These are phyloP conservation scores for Cystofilobasidium capitatum DNA, from an alignment of 768 basidiomycete genomes.

Conservation along the genomic window DNA sequence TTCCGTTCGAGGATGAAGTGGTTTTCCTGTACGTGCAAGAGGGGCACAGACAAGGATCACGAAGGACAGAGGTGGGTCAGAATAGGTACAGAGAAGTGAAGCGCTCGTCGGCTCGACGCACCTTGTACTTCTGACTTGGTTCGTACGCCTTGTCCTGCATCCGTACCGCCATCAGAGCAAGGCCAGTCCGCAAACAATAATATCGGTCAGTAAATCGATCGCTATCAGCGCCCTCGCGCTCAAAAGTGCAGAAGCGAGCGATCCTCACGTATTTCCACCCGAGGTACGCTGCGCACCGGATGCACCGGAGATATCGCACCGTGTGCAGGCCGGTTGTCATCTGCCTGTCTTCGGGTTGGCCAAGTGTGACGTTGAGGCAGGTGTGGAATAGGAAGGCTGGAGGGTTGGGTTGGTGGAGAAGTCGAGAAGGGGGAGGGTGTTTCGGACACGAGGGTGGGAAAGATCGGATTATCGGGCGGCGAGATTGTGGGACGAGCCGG, in stretches of 20 bases:
- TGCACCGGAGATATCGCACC: conserved; percentile 88
- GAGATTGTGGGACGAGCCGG: no score
- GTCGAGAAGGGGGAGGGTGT: neutral
- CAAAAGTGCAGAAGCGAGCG: neutral
- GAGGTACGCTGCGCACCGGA: conserved; percentile 72
- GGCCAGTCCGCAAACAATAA: neutral
- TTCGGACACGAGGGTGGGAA: no score
- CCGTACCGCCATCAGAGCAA: no score
- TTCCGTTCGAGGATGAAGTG: conserved; percentile 88
- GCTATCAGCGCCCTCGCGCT: no score
- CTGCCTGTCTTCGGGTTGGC: conserved; percentile 76
- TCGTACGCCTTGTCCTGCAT: conserved; percentile 57
- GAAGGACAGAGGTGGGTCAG: neutral
- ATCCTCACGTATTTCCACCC: conserved; percentile 92
- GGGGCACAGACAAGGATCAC: neutral
- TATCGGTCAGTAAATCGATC: no score
- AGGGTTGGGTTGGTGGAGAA: neutral
- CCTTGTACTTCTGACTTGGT: conserved; percentile 81
- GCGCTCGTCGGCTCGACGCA: neutral
- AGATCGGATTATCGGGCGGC: no score
- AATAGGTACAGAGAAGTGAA: neutral
- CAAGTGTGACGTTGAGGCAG: conserved; percentile 84
- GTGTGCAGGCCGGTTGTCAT: conserved; percentile 98
- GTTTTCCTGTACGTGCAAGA: conserved; percentile 49
- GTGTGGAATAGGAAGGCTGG: conserved; percentile 14